phyloP scores from a whole-genome alignment of 2,329 filamentous ascomycete species.

The Endoconidiophora laricicola region DNA sequence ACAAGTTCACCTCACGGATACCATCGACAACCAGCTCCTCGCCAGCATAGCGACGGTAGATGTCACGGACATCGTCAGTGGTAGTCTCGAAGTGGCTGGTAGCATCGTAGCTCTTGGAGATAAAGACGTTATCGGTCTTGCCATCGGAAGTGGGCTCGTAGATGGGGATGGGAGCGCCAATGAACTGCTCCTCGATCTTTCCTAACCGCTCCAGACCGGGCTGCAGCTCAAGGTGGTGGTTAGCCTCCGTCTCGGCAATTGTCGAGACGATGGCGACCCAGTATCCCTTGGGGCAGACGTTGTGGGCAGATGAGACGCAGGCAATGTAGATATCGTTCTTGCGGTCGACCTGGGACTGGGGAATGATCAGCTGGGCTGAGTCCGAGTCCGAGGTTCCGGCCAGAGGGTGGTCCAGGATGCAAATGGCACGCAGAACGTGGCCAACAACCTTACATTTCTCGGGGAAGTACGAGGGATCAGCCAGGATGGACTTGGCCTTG shows the following conservation, averaged over 20 bases:
- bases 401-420: slow-evolving; percentile 89
- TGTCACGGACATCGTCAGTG: slow-evolving; percentile 82
- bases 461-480: slow-evolving; percentile 93
- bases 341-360: slow-evolving; percentile 89
- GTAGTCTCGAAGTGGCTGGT: slow-evolving; percentile 93
- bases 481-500: slow-evolving; percentile 88
- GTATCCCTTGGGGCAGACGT: slow-evolving; percentile 97
- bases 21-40: slow-evolving; percentile 81
- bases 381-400: slow-evolving; percentile 78
- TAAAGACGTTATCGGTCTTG: slow-evolving; percentile 77
- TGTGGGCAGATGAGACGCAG: slow-evolving; percentile 87
- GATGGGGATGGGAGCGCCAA: slow-evolving; percentile 78
- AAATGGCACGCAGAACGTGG: slow-evolving; percentile 90
- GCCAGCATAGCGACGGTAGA: slow-evolving; percentile 70
- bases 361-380: slow-evolving; percentile 89
- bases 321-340: slow-evolving; percentile 98
- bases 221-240: slow-evolving; percentile 91
- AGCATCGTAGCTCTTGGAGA: slow-evolving; percentile 97
- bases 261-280: slow-evolving; percentile 98
- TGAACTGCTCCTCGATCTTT: slow-evolving; percentile 90
- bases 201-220: slow-evolving; percentile 85
- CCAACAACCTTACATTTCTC: slow-evolving; percentile 74
- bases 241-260: slow-evolving; percentile 77
- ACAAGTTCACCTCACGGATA: slow-evolving; percentile 60
- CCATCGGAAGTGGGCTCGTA: slow-evolving; percentile 82